Evolutionary conservation across 176 grass and related monocot genomes (phyloP).

Genomic region (Puya raimondii): DNA sequence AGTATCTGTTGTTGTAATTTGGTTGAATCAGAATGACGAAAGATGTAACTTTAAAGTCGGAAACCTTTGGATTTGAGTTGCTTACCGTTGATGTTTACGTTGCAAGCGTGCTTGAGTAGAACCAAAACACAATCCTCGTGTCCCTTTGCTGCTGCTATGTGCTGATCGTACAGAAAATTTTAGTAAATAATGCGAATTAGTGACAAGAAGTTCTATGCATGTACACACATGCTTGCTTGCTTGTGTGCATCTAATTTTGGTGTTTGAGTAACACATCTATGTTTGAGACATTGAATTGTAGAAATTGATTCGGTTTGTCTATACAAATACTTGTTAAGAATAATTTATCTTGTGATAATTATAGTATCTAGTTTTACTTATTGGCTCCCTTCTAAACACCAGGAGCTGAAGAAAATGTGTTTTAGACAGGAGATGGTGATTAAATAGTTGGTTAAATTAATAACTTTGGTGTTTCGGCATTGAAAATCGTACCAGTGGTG

Average conservation of each 20-base stretch:
- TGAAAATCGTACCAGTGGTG: constrained; percentile 49
- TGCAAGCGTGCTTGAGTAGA: constrained; percentile 73
- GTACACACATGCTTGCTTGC: too few relatives aligned
- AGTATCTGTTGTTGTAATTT: constrained; percentile 27
- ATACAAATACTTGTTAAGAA: neutral
- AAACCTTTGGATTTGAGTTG: neutral
- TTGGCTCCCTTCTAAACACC: neutral
- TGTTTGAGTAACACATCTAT: too few relatives aligned
- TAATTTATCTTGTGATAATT: neutral
- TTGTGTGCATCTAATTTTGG: too few relatives aligned
- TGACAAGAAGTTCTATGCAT: neutral
- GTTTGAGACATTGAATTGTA: neutral
- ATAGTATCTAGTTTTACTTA: neutral
- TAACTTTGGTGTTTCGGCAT: neutral
- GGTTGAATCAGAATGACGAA: constrained; percentile 1
- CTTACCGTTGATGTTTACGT: constrained; percentile 58
- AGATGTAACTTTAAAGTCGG: neutral
- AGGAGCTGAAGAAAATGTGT: neutral
- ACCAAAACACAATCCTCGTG: constrained; percentile 74
- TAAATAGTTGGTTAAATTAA: neutral
- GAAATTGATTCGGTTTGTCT: too few relatives aligned
- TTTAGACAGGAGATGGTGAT: neutral
- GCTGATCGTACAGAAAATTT: constrained; percentile 21
- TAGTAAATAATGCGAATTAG: neutral
- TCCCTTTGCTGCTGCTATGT: constrained; percentile 84